A percentile compares a stretch with the other conserved stretches of the same genome.
Conservation (phyloP, 163 green algal genomes). For the Scenedesmus sp. region DNA sequence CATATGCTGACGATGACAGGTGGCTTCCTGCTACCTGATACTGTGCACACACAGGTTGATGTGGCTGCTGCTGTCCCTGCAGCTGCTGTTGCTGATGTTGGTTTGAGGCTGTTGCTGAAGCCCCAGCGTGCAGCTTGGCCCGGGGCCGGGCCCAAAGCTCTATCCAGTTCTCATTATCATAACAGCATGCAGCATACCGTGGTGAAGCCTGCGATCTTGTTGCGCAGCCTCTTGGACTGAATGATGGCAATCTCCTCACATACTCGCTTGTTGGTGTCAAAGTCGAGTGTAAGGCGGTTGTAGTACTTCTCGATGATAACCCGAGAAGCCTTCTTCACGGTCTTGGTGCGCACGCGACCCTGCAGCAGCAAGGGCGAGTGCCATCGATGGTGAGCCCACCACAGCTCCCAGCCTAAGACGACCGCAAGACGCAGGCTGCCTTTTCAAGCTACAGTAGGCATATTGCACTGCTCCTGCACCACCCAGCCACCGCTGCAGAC, state of each 20-base stretch:
- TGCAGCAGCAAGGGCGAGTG: conserved; percentile 53
- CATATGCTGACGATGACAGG: background rate
- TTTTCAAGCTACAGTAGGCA: background rate
- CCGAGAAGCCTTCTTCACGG: conserved; percentile 98
- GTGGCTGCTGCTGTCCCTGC: background rate
- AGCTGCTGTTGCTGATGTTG: background rate
- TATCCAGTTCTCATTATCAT: background rate
- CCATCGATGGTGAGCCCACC: background rate
- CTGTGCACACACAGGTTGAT: background rate
- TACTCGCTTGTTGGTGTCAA: conserved; percentile 98
- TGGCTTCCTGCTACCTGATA: background rate
- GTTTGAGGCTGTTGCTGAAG: background rate
- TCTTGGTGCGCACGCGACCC: conserved; percentile 99
- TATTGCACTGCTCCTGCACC: background rate
- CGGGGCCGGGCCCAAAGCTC: background rate
- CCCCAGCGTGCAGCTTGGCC: background rate
- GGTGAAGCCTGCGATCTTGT: conserved; percentile 99
- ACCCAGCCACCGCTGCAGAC: background rate
- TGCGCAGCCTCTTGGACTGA: conserved; percentile 97
- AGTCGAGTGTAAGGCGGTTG: conserved; percentile 95
- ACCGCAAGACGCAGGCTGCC: background rate
- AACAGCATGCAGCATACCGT: conserved; percentile 79
- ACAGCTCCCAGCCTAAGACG: background rate
- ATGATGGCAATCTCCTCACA: conserved; percentile 99
- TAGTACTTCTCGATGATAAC: conserved; percentile 99